These are phyloP conservation scores for Polyporus arcularius DNA, from an alignment of 768 basidiomycete genomes.

Conservation along the genomic window DNA sequence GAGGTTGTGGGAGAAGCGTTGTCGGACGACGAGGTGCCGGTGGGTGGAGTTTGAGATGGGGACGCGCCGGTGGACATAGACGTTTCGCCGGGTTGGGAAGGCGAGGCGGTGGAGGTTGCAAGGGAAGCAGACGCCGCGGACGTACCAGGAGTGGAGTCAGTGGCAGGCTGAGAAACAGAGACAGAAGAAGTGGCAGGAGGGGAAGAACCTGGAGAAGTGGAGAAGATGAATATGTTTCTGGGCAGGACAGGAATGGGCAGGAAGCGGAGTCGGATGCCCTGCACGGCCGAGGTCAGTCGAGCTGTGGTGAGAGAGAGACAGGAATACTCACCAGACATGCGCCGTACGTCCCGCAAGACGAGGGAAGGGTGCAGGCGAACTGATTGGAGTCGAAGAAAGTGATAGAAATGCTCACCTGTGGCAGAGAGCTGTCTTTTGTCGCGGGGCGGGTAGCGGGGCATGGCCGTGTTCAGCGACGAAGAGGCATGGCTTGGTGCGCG, in stretches of 20 bases:
- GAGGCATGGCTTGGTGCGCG: slow-evolving; percentile 5
- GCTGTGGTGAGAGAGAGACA: not conserved
- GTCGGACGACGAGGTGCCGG: not conserved
- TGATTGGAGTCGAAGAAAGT: not conserved
- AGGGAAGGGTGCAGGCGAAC: not conserved
- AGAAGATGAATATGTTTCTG: slow-evolving; percentile 5
- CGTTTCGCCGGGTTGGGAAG: slow-evolving; percentile 10
- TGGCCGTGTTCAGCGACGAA: not conserved
- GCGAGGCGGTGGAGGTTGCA: slow-evolving; percentile 8
- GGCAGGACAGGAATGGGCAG: not conserved
- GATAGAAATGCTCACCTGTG: slow-evolving; percentile 9
- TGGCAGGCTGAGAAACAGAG: slow-evolving; percentile 20
- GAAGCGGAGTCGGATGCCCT: not conserved
- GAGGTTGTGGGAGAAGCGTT: slow-evolving; percentile 14
- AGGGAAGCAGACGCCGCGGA: slow-evolving; percentile 22
- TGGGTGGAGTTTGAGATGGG: not conserved
- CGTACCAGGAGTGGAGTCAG: slow-evolving; percentile 22
- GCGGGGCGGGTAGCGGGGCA: not conserved
- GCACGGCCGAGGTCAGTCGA: not conserved
- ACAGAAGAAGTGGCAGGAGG: slow-evolving; percentile 20
- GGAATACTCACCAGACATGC: not conserved
- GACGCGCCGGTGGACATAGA: slow-evolving; percentile 4
- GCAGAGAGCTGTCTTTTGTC: slow-evolving; percentile 5
- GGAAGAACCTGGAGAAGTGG: slow-evolving; percentile 15
- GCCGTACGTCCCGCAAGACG: not conserved